A percentile compares a stretch with the other conserved stretches of the same genome.
phyloP scores from a whole-genome alignment of 257 asterid genomes.

The Salvia splendens region DNA sequence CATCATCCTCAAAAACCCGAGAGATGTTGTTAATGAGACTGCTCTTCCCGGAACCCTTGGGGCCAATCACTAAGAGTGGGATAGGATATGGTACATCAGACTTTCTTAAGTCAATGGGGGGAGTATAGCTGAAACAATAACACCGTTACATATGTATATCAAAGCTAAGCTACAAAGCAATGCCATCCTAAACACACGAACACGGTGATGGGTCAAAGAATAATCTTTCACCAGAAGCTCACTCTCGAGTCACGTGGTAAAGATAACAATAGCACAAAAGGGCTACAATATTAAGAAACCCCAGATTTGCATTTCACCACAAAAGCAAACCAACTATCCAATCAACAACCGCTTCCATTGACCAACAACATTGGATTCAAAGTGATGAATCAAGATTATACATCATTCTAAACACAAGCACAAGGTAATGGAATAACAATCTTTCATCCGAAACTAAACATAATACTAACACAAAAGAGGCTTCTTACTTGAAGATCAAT shows the following conservation, averaged over 20 bases:
- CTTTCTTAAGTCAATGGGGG: conserved; percentile 39
- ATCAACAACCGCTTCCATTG: too few relatives aligned
- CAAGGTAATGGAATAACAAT: too few relatives aligned
- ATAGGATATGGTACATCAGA: conserved; percentile 48
- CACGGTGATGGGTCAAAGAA: background rate
- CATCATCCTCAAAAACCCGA: conserved; percentile 45
- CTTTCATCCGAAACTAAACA: too few relatives aligned
- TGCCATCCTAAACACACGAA: background rate
- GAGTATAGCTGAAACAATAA: conserved; percentile 60
- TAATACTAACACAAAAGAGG: background rate
- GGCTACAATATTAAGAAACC: too few relatives aligned
- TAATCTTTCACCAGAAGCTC: background rate
- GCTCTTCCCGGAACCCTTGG: conserved; percentile 84
- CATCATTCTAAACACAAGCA: too few relatives aligned
- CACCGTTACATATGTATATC: background rate
- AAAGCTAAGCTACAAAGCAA: conserved; percentile 11
- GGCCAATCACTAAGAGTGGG: conserved; percentile 71
- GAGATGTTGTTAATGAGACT: conserved; percentile 80
- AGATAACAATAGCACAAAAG: background rate
- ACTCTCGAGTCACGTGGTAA: background rate
- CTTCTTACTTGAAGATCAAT: conserved; percentile 13
- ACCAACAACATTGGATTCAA: too few relatives aligned
- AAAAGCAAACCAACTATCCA: too few relatives aligned
- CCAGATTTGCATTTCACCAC: too few relatives aligned
- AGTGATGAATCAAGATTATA: too few relatives aligned